Base-by-base conservation (phyloP, 805 yeast species). In the Pichia exigua region DNA sequence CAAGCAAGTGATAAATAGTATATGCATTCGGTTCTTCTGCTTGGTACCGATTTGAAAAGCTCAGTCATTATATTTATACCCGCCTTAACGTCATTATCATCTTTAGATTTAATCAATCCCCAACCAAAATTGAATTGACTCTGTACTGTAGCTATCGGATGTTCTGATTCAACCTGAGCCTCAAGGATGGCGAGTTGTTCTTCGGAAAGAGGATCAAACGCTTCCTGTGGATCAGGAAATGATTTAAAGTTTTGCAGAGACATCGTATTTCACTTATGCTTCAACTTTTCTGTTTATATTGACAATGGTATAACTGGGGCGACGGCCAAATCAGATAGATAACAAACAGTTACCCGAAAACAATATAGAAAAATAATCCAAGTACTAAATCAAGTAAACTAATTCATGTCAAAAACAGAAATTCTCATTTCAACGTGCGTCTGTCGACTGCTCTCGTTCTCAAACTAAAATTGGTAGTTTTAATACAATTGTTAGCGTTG, bases 71-170 rank as follows among this genome's bases (percentile, higher is more conserved):
- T 73, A 50, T 79, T 82, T 18, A 94, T 81, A 0, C 98, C 99
- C 47, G 84, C 74, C 59, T 85, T 76, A 62, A 87, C 95, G 55
- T 87, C 85, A 41, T 73, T 75, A 22, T 74, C 72, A 47, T 75
- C 73, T 47, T 67, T 64, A 2, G 95, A 82, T 65, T 89, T 91
- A 56, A 95, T 79, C 47, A 94, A 73, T 4, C 95, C 99, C 99
- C 99, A 94, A 0, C 97, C 95, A 61, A 87, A 87, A 68, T 95
- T 94, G 76, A 94, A 94, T 52, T 82, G 79, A 2, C 97, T 84
- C 66, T 90, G 97, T 0, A 87, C 76, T 0, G 91, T 76, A 0
- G 88, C 90, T 41, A 77, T 73, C 6, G 94, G 95, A 32, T 86
- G 83, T 65, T 94, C 98, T 1, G 84, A 73, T 27, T 81, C 78